Evolutionary conservation across 2,329 filamentous ascomycete species (phyloP).

Genomic region (Botrytis squamosa): DNA sequence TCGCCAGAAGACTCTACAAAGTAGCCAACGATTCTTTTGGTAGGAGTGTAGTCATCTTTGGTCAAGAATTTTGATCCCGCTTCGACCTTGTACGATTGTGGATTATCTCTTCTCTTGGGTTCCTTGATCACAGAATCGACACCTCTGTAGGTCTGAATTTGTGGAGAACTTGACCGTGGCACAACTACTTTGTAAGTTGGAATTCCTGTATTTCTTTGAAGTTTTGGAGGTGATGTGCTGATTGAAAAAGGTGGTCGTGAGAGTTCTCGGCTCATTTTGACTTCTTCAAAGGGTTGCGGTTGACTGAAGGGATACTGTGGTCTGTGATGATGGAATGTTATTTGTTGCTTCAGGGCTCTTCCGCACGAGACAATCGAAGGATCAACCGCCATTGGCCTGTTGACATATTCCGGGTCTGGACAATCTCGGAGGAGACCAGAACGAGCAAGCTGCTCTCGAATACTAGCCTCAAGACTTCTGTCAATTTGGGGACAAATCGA

Average conservation of each 20-base stretch:
- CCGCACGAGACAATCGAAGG: constrained; percentile 32
- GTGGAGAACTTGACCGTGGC: not conserved
- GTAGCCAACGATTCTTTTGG: constrained; percentile 16
- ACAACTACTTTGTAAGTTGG: not conserved
- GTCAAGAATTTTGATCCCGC: constrained; percentile 9
- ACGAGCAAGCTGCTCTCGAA: constrained; percentile 18
- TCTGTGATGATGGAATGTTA: constrained; percentile 5
- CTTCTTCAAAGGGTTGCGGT: not conserved
- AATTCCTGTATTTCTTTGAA: not conserved
- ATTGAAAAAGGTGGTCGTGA: not conserved
- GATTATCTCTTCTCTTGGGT: constrained; percentile 13
- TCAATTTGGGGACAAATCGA: constrained; percentile 4
- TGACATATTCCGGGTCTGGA: constrained; percentile 19
- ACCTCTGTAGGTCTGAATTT: constrained; percentile 15
- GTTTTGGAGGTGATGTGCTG: not conserved
- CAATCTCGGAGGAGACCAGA: constrained; percentile 19
- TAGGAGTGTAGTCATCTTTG: constrained; percentile 19
- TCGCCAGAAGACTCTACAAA: constrained; percentile 1
- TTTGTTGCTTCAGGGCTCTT: not conserved
- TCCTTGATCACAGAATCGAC: constrained; percentile 15
- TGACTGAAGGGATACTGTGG: not conserved
- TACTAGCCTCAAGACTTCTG: constrained; percentile 16
- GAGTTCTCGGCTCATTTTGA: not conserved
- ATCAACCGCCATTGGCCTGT: constrained; percentile 21
- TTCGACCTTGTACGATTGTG: not conserved